Percentiles rank a stretch among this genome's conserved stretches.
These are phyloP conservation scores for Coprinopsis marcescibilis DNA, from an alignment of 768 basidiomycete genomes.

Conservation along the genomic window DNA sequence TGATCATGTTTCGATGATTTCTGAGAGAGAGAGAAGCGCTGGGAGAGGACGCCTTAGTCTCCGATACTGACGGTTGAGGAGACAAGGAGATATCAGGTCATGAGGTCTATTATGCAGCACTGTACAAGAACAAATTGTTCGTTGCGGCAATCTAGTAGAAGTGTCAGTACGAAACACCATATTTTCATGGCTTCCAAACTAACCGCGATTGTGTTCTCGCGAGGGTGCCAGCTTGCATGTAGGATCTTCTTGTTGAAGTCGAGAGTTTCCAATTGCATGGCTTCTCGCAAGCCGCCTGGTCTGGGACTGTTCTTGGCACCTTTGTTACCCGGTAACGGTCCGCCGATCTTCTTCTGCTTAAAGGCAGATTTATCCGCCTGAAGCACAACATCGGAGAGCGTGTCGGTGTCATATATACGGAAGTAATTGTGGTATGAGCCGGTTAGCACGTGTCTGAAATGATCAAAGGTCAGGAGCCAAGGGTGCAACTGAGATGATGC, in stretches of 20 bases:
- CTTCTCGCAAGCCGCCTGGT: slow-evolving; percentile 67
- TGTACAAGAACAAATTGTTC: slow-evolving; percentile 90
- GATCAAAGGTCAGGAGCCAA: slow-evolving; percentile 14
- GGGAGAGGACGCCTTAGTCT: background rate
- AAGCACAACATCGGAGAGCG: slow-evolving; percentile 81
- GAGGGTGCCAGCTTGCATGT: slow-evolving; percentile 95
- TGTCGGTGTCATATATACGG: slow-evolving; percentile 96
- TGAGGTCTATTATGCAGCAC: slow-evolving; percentile 46
- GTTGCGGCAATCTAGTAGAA: slow-evolving; percentile 82
- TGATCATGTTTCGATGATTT: background rate
- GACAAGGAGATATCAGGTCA: background rate
- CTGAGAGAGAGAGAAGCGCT: background rate
- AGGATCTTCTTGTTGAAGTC: slow-evolving; percentile 98
- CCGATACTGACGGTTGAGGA: background rate
- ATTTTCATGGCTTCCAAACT: too few species aligned
- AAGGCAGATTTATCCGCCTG: slow-evolving; percentile 99
- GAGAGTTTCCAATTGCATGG: slow-evolving; percentile 79
- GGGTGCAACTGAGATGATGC: slow-evolving; percentile 16
- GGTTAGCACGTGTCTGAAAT: slow-evolving; percentile 84
- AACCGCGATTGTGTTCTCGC: slow-evolving; percentile 97
- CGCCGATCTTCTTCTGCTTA: slow-evolving; percentile 98
- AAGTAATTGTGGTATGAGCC: slow-evolving; percentile 99
- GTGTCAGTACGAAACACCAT: slow-evolving; percentile 6
- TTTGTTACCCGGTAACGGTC: slow-evolving; percentile 68
- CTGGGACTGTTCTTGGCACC: slow-evolving; percentile 73